phyloP scores from a whole-genome alignment of 345 rosid species.

The Sisymbrium altissimum region DNA sequence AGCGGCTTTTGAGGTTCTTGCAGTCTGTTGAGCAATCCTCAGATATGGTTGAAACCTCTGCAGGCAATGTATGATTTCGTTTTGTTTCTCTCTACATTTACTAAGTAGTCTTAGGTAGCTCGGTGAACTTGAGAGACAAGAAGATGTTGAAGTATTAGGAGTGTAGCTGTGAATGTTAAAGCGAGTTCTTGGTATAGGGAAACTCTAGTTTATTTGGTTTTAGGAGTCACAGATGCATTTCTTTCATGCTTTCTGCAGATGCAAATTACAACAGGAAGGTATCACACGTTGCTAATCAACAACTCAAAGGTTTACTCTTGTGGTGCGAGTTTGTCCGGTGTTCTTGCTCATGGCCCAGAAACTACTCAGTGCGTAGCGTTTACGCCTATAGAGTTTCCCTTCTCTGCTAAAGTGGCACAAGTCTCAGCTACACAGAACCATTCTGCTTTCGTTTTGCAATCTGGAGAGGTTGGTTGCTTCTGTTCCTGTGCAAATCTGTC shows the following conservation, averaged over 20 bases:
- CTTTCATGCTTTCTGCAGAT: conserved; percentile 48
- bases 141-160: neutral
- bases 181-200: neutral
- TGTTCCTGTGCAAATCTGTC: neutral
- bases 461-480: conserved; percentile 76
- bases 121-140: neutral
- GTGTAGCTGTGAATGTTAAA: neutral
- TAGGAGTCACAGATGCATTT: conserved; percentile 11
- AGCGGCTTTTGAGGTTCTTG: conserved; percentile 80
- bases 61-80: conserved; percentile 76
- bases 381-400: conserved; percentile 65
- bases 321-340: conserved; percentile 86
- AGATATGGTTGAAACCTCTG: conserved; percentile 68
- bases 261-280: conserved; percentile 92
- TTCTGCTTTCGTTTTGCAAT: conserved; percentile 77
- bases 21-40: conserved; percentile 80
- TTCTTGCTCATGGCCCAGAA: conserved; percentile 93
- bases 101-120: neutral
- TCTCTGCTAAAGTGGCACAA: conserved; percentile 56
- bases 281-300: conserved; percentile 82
- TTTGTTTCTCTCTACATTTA: conserved; percentile 2
- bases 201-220: neutral
- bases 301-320: conserved; percentile 87
- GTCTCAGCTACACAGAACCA: conserved; percentile 93
- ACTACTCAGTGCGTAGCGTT: conserved; percentile 88